Percentiles rank a stretch among this genome's conserved stretches.
phyloP scores from a whole-genome alignment of 371 early-diverging fungal genomes.

The Lichtheimia hyalospora region DNA sequence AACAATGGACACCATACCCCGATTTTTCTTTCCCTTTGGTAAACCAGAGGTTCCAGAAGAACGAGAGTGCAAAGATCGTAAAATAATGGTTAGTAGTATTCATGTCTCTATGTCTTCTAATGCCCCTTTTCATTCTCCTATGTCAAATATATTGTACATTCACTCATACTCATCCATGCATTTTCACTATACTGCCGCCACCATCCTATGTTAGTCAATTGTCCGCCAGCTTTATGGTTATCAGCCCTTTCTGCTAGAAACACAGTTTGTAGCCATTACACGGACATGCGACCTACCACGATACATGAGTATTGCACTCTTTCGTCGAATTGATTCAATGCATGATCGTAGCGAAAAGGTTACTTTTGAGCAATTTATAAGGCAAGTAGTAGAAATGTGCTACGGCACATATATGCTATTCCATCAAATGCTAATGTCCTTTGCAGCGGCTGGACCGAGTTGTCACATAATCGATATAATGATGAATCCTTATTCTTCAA shows the following conservation, averaged over 20 bases:
- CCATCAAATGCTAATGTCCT: neutral
- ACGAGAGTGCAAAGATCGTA: constrained; percentile 22
- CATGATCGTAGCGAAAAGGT: constrained; percentile 19
- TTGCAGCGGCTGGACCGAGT: constrained; percentile 37
- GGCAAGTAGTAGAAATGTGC: constrained; percentile 9
- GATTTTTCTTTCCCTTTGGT: constrained; percentile 43
- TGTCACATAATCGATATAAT: constrained; percentile 36
- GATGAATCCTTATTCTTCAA: constrained; percentile 42
- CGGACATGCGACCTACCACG: constrained; percentile 57
- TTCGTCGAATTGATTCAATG: constrained; percentile 44
- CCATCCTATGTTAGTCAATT: constrained; percentile 9
- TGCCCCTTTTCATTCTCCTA: neutral
- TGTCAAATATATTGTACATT: neutral
- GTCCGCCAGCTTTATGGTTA: constrained; percentile 27
- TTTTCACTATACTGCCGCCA: neutral
- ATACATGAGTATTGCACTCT: constrained; percentile 63
- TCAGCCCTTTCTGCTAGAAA: constrained; percentile 35
- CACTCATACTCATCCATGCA: neutral
- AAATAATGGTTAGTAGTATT: constrained; percentile 26
- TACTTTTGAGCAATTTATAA: constrained; percentile 21
- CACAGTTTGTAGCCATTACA: constrained; percentile 53
- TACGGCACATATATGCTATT: no score
- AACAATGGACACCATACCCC: constrained; percentile 24
- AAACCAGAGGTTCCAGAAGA: constrained; percentile 30
- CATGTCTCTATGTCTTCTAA: neutral